Evolutionary conservation across 2,329 filamentous ascomycete genomes (phyloP).

Genomic region (Ceratocystis variospora): DNA sequence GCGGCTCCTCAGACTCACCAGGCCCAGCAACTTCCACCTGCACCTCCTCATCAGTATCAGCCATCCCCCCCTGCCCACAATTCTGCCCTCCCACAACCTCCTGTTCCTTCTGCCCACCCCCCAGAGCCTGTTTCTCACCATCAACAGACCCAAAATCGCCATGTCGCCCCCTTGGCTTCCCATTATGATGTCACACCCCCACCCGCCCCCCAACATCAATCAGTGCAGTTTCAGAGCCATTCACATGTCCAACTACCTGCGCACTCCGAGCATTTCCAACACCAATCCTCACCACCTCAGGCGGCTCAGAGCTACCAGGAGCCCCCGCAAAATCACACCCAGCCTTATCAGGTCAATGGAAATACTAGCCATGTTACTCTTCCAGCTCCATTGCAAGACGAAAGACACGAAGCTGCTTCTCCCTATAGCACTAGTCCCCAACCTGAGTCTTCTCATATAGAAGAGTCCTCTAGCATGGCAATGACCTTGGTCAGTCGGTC

Average conservation of each 20-base stretch:
- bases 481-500: conserved; percentile 16
- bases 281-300: background rate
- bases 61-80: background rate
- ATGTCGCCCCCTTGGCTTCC: background rate
- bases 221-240: background rate
- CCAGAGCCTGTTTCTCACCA: background rate
- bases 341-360: background rate
- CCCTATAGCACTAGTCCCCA: conserved; percentile 4
- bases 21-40: background rate
- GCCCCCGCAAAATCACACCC: background rate
- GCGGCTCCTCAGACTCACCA: background rate
- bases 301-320: conserved; percentile 16
- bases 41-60: background rate
- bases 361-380: background rate
- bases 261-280: conserved; percentile 6
- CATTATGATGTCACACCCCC: background rate
- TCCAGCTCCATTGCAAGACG: background rate
- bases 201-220: background rate
- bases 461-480: conserved; percentile 19
- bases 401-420: background rate
- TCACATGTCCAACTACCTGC: background rate
- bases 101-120: background rate
- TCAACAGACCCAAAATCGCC: background rate
- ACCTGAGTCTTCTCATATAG: conserved; percentile 12
- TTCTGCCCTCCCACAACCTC: background rate